Base-by-base conservation (phyloP, 495 filamentous ascomycete genomes). In the Daldinia concentrica region DNA sequence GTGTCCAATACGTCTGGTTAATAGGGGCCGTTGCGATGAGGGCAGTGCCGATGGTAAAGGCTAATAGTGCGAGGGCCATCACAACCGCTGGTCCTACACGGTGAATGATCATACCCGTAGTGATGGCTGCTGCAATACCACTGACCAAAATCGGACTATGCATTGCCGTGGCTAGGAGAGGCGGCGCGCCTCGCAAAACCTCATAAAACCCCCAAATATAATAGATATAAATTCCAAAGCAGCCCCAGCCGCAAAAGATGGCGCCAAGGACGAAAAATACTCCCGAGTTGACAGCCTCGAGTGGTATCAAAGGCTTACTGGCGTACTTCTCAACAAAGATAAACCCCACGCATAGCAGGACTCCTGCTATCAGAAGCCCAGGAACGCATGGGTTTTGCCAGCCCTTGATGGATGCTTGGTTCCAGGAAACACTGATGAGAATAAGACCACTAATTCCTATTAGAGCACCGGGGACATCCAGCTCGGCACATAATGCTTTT, bases 221-320 rank as follows among this genome's bases (percentile, higher is more conserved):
- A 76, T 83, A 91, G 51, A 87, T 78, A 73, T 86, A 84, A 54
- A 90, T 89, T 19, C 89, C 88, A 68, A 91, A 91, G 71, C 81
- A 84, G 52, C 82, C 83, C 90, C 89, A 91, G 1, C 88, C 90
- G 30, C 78, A 81, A 8, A 86, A 83, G 34, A 89, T 82, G 48
- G 86, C 86, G 8, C 79, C 84, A 9, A 91, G 80, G 8, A 89
- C 83, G 72, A 86, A 87, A 11, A 78, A 81, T 1, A 86, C 77
- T 22, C 89, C 84, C 6, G 76, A 77, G 2, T 80, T 85, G 45
- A 91, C 82, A 7, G 82, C 81, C 4, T 80, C 78, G 39, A 84
- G 75, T 0, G 90, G 89, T 12, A 92, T 78, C 12, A 92, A 72
- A 2, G 90, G 90, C 22, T 82, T 82, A 3, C 62, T 61, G 1